Evolutionary conservation across 495 filamentous ascomycete genomes (phyloP).

Genomic region (Podospora tetraspora): DNA sequence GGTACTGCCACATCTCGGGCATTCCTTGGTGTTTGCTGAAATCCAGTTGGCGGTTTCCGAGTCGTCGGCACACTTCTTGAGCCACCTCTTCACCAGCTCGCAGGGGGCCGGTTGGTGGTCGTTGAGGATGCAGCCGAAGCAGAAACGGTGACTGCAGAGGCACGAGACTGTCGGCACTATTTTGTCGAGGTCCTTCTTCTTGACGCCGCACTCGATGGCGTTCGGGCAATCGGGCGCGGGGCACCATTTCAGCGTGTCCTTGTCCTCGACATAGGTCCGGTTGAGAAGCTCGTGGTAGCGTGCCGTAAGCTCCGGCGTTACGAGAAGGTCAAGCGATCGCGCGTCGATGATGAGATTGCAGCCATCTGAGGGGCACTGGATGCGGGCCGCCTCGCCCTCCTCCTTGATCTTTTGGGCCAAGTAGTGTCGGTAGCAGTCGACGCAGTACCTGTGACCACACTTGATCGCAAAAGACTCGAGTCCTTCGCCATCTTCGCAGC

Average conservation of each 20-base stretch:
- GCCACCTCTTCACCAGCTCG: constrained; percentile 86
- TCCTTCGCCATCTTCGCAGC: constrained; percentile 78
- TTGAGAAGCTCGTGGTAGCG: constrained; percentile 84
- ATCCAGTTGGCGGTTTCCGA: constrained; percentile 99
- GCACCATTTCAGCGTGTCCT: constrained; percentile 92
- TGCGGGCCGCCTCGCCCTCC: constrained; percentile 90
- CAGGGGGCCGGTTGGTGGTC: constrained; percentile 96
- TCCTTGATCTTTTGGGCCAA: constrained; percentile 85
- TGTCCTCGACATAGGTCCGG: constrained; percentile 94
- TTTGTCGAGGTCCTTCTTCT: constrained; percentile 72
- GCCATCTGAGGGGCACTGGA: constrained; percentile 82
- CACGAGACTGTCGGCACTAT: constrained; percentile 89
- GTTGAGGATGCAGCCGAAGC: constrained; percentile 88
- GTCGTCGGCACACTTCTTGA: constrained; percentile 98
- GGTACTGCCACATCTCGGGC: constrained; percentile 88
- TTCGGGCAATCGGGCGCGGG: constrained; percentile 93
- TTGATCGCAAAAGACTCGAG: constrained; percentile 92
- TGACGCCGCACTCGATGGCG: constrained; percentile 81
- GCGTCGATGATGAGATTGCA: constrained; percentile 91
- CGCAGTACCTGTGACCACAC: constrained; percentile 93
- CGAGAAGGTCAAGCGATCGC: constrained; percentile 76
- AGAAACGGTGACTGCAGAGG: constrained; percentile 77
- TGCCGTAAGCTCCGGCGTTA: constrained; percentile 64
- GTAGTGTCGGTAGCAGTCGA: constrained; percentile 89
- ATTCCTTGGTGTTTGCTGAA: constrained; percentile 97